Conservation (phyloP, 2,329 filamentous ascomycete genomes). For the Penicillium expansum region DNA sequence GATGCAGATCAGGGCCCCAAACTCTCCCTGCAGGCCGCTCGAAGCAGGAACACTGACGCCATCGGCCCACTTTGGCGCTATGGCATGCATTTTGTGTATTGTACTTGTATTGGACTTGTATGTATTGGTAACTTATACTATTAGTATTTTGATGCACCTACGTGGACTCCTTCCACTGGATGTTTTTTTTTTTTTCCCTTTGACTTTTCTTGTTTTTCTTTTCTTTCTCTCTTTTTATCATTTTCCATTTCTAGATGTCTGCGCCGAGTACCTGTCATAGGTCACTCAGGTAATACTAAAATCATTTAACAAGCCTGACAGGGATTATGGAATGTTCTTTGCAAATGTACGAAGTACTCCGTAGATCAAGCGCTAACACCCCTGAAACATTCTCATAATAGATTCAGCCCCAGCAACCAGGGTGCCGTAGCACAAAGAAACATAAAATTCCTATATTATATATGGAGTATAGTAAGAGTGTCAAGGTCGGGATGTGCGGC, state of each 20-base stretch:
- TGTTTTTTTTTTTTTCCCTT: not conserved
- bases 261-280: not conserved
- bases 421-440: not conserved
- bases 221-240: not conserved
- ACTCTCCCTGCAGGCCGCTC: slow-evolving; percentile 23
- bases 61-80: slow-evolving; percentile 19
- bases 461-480: not conserved
- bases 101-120: slow-evolving; percentile 7
- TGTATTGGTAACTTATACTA: not conserved
- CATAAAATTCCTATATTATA: not conserved
- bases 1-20: slow-evolving; percentile 25
- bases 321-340: slow-evolving; percentile 25
- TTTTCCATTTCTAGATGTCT: not conserved
- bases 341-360: slow-evolving; percentile 2
- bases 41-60: slow-evolving; percentile 27
- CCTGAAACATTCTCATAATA: not conserved
- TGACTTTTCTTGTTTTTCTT: not conserved
- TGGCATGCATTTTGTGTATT: slow-evolving; percentile 16
- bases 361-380: slow-evolving; percentile 9
- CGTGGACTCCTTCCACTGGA: slow-evolving; percentile 8
- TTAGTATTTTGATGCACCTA: not conserved
- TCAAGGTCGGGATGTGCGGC: slow-evolving; percentile 25
- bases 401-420: slow-evolving; percentile 7
- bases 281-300: not conserved
- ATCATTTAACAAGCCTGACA: slow-evolving; percentile 1